Evolutionary conservation across 345 rosid genomes (phyloP).

Genomic region (Eucalyptus grandis): DNA sequence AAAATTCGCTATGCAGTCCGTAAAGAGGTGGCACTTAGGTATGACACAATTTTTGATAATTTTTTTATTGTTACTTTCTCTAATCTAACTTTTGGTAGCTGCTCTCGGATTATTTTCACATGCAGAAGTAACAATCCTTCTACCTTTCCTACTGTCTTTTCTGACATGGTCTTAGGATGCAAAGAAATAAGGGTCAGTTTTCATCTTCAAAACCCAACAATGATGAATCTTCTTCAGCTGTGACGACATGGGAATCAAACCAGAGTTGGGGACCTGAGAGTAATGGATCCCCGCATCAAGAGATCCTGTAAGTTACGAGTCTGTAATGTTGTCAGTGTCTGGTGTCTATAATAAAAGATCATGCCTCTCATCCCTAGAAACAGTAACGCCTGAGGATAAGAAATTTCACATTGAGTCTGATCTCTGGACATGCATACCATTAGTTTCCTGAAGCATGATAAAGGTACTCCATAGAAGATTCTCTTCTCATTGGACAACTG

Average conservation of each 20-base stretch:
- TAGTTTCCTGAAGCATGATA: neutral
- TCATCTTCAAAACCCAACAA: neutral
- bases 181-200: slow-evolving; percentile 2
- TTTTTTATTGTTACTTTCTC: neutral
- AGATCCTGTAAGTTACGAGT: neutral
- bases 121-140: neutral
- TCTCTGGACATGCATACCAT: neutral
- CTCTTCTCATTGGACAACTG: neutral
- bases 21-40: slow-evolving; percentile 44
- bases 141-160: neutral
- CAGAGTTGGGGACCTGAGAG: neutral
- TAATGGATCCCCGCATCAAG: neutral
- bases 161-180: neutral
- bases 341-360: neutral
- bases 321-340: neutral
- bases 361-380: neutral
- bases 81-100: neutral
- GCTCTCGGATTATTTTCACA: neutral
- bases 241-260: neutral
- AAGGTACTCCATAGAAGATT: neutral
- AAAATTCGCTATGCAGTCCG: slow-evolving; percentile 38
- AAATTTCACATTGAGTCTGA: neutral
- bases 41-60: neutral
- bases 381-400: neutral
- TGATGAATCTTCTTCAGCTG: neutral